Base-by-base conservation (phyloP, 306 rosid species). In the Rosa rugosa region DNA sequence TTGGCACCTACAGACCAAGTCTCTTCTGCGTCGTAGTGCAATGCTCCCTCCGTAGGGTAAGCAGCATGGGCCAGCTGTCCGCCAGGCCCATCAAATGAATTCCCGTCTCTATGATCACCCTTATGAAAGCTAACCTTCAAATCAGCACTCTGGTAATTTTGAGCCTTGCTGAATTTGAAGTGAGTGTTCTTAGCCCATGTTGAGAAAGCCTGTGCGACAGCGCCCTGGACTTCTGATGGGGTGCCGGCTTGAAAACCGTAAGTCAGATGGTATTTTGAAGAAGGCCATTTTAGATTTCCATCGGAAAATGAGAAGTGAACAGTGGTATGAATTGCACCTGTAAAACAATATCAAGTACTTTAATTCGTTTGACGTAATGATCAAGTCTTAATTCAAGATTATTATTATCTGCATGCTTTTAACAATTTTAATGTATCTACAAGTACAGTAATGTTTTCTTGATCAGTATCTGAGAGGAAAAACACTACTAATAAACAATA, bases 201-300 rank as follows among this genome's bases (percentile, higher is more conserved):
- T 57, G 13, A 2, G 13, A 57, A 57, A 7, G 63, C 63, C 3
- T 9, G 13, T 56, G 31, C 3, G 18, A 51, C 11, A n/a, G 63
- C 27, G 3, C 31, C 63, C 31, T 5, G n/a, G 63, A 31, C 63
- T n/a, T n/a, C 63, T 31, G 63, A n/a, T n/a, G 63, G 31, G 5
- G 27, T 56, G 11, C 27, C 57, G 11, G 9, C 2, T 0, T 7
- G 22, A 44, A 82, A 82, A 40, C 45, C 71, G n/a, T 82, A 82
- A 11, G 79, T 82, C 22, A 82, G 71, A 9, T 11, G 40, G 71
- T 27, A 78, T 59, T 82, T 77, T 1, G 50, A 5, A 6, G 85
- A 6, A 36, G 85, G 79, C 82, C 85, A 82, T 50, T 16, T 77
- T 4, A 59, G 82, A 8, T 36, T 36, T 51, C 79, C 75, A 0